Conservation (phyloP, 257 asterid species). For the Lycium ferocissimum region DNA sequence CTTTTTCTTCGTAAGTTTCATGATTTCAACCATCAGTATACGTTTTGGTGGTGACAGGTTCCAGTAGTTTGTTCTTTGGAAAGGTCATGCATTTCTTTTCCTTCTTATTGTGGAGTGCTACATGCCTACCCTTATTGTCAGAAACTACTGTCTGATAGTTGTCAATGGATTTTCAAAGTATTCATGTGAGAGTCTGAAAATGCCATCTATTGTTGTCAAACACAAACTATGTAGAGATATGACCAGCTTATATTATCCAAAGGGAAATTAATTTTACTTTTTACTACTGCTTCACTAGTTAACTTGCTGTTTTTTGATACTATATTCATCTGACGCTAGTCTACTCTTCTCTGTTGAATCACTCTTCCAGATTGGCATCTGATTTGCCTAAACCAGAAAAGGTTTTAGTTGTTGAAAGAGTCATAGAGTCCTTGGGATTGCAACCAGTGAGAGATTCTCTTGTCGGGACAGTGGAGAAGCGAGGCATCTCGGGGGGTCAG, state of each 20-base stretch:
- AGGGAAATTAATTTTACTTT: neutral
- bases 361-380: constrained; percentile 61
- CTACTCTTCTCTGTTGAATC: constrained; percentile 26
- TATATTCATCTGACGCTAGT: constrained; percentile 12
- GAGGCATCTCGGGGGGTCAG: constrained; percentile 99
- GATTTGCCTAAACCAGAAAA: constrained; percentile 79
- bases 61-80: constrained; percentile 24
- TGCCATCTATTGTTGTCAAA: constrained; percentile 11
- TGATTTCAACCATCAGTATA: constrained; percentile 19
- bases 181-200: constrained; percentile 23
- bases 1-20: constrained; percentile 4
- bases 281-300: constrained; percentile 11
- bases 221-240: constrained; percentile 21
- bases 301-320: neutral
- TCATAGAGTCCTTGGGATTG: constrained; percentile 89
- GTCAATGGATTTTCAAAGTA: constrained; percentile 15
- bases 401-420: constrained; percentile 91
- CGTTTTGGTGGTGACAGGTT: neutral
- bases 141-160: constrained; percentile 11
- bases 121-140: neutral
- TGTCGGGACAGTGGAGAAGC: constrained; percentile 94
- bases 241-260: constrained; percentile 15
- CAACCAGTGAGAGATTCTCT: constrained; percentile 90
- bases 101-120: neutral
- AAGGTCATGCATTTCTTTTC: constrained; percentile 13